Evolutionary conservation across 345 rosid species (phyloP), one percentile per base, ranked within the genome.

Genomic region (Boechera retrofracta): DNA sequence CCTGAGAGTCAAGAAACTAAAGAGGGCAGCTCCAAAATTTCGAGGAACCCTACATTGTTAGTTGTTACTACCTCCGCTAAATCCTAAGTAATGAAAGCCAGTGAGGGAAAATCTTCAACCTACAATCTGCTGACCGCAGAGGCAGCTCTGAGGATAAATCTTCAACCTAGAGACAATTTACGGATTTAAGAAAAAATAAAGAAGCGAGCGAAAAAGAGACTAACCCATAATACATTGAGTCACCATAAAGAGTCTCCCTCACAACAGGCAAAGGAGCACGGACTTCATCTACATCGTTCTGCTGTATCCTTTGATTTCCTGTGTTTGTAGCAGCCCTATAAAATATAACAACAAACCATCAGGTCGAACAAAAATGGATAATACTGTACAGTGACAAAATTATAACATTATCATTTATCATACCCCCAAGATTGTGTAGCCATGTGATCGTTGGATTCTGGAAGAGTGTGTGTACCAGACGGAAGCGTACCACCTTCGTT

Each of bases 231-330:
- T 84, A 58, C 80, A 84, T 54, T 4, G 89, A 68, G 81, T 89
- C 91, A 35, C 89, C 97, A 83, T 92, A 96, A 53, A 96, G 98
- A 33, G 98, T 94, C 73, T 96, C 99, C 83, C 98, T 89, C 66
- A 89, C 91, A 77, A 91, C 97, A 42, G 98, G 98, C 35, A 96
- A 79, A 71, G 99, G 97, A 81, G 99, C 74, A 52, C 98, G 99
- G 55, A 93, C 93, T 80, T 87, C 98, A 41, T 89, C 96, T 56
- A 76, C 88, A 45, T 53, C 85, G 51, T 49, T 80, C 67, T 73
- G 85, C 67, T 78, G 86, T 59, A 74, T 72, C 45, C 75, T 76
- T 78, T 67, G 84, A 77, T 69, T 75, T 75, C 59, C 88, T 42
- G 74, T 10, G 35, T 77, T 80, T 57, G 76, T 80, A 71, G 65